These are phyloP conservation scores for Paramecium tetraurelia DNA, from an alignment of 73 alveolate genomes.

Conservation along the genomic window DNA sequence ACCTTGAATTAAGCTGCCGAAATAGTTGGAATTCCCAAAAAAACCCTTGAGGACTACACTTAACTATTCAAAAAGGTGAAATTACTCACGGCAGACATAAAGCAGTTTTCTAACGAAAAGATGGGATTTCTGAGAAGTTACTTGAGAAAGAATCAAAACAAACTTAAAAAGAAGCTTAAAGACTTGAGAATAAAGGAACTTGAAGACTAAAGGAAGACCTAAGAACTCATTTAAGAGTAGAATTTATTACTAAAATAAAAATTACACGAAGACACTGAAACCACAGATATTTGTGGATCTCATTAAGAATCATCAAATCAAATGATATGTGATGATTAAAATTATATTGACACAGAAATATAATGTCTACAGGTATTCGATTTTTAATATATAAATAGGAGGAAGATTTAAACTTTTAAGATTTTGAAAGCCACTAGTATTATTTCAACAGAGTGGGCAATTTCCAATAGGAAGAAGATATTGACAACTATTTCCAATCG, in stretches of 20 bases:
- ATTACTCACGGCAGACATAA: not conserved
- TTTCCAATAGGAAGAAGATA: not conserved
- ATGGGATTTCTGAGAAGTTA: slow-evolving; percentile 45
- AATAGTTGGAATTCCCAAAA: slow-evolving; percentile 38
- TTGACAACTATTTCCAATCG: not conserved
- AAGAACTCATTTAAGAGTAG: not conserved
- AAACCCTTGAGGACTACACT: slow-evolving; percentile 37
- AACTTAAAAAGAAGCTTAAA: not conserved
- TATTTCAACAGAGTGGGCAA: not conserved
- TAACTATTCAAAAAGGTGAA: not conserved
- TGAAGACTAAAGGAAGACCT: not conserved
- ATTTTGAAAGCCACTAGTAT: not conserved
- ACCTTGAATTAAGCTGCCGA: slow-evolving; percentile 31
- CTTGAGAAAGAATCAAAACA: slow-evolving; percentile 24
- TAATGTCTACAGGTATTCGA: not conserved
- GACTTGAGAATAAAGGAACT: not conserved
- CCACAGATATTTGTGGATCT: not conserved
- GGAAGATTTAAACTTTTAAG: not conserved
- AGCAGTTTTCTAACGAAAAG: not conserved
- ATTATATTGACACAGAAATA: not conserved
- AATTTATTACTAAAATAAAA: not conserved
- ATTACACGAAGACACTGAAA: not conserved
- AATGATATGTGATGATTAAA: not conserved
- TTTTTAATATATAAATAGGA: not conserved
- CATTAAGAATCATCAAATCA: not conserved